Evolutionary conservation across 2,329 filamentous ascomycete genomes (phyloP).

Genomic region (Dactylellina cionopaga): DNA sequence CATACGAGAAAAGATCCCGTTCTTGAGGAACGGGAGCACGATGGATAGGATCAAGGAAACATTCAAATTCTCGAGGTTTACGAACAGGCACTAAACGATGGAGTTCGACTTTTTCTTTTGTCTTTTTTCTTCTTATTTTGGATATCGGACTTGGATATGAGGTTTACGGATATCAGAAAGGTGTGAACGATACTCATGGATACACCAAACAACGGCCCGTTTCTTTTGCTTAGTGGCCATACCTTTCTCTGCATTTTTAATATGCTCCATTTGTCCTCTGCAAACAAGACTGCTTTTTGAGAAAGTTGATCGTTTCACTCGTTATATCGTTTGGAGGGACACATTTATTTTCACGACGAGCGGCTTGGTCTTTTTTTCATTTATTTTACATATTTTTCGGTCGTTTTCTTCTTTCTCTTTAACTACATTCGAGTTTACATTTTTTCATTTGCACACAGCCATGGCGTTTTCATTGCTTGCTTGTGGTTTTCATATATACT

Average conservation of each 20-base stretch:
- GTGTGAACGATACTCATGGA: constrained; percentile 38
- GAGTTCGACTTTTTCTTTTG: background rate
- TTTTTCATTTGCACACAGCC: constrained; percentile 31
- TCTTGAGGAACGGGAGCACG: constrained; percentile 48
- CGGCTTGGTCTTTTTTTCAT: constrained; percentile 12
- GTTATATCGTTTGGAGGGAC: constrained; percentile 25
- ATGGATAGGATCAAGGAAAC: constrained; percentile 52
- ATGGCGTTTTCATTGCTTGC: constrained; percentile 26
- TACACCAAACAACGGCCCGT: background rate
- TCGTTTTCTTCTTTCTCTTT: constrained; percentile 13
- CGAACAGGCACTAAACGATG: constrained; percentile 22
- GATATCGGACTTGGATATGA: constrained; percentile 6
- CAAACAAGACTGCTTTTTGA: constrained; percentile 47
- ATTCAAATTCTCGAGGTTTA: constrained; percentile 50
- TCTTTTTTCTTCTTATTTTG: constrained; percentile 5
- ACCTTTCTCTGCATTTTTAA: background rate
- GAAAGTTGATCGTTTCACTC: constrained; percentile 47
- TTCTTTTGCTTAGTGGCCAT: background rate
- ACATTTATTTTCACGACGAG: constrained; percentile 41
- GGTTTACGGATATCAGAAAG: constrained; percentile 29
- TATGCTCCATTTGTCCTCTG: constrained; percentile 24
- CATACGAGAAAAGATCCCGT: constrained; percentile 48
- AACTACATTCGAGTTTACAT: constrained; percentile 6
- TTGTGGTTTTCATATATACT: background rate
- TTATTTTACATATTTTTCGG: background rate